Conservation (phyloP, 768 basidiomycete genomes). For the Leucocoprinus leucothites region DNA sequence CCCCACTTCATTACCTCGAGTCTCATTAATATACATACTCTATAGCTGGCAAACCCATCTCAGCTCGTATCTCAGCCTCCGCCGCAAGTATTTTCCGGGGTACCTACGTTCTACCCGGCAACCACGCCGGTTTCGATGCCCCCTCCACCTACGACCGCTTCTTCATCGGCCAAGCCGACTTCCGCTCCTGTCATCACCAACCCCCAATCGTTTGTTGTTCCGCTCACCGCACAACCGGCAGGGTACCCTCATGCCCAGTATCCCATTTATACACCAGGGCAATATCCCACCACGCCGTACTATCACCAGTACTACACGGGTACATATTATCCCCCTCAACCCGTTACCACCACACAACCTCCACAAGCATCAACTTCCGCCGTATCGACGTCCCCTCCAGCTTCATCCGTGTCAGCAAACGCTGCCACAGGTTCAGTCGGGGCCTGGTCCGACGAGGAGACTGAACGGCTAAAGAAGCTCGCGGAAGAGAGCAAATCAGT, state of each 20-base stretch:
- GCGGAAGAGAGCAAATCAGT: slow-evolving; percentile 62
- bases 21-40: slow-evolving; percentile 14
- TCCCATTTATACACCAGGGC: slow-evolving; percentile 36
- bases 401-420: slow-evolving; percentile 20
- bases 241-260: slow-evolving; percentile 44
- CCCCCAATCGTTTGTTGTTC: slow-evolving; percentile 69
- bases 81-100: slow-evolving; percentile 49
- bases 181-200: slow-evolving; percentile 59
- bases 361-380: slow-evolving; percentile 11
- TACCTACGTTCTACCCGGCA: slow-evolving; percentile 37
- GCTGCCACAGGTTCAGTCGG: slow-evolving; percentile 32
- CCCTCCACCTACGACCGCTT: slow-evolving; percentile 25
- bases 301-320: slow-evolving; percentile 49
- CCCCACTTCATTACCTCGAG: neutral
- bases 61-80: slow-evolving; percentile 67
- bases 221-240: slow-evolving; percentile 49
- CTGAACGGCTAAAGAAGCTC: slow-evolving; percentile 61
- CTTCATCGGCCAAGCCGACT: slow-evolving; percentile 24
- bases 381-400: slow-evolving; percentile 17
- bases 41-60: slow-evolving; percentile 70
- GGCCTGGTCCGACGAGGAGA: slow-evolving; percentile 78
- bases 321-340: slow-evolving; percentile 16
- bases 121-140: slow-evolving; percentile 26
- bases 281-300: slow-evolving; percentile 63
- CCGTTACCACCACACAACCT: slow-evolving; percentile 15